Conservation (phyloP, 208 protist genomes). For the Crithidia mellificae region DNA sequence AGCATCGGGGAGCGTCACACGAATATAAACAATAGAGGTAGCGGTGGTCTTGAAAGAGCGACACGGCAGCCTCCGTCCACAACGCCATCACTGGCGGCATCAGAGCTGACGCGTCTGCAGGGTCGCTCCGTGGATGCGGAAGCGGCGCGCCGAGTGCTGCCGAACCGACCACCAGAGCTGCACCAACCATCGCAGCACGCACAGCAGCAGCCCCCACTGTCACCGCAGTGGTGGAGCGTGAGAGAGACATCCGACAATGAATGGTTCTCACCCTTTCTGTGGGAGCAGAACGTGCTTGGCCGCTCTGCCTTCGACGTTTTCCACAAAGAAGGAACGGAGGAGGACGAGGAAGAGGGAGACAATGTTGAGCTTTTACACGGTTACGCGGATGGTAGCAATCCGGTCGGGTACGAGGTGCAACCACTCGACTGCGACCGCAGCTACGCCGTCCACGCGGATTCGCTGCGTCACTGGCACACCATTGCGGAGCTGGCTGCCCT, state of each 20-base stretch:
- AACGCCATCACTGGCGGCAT: too few species aligned
- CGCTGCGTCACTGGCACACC: constrained; percentile 16
- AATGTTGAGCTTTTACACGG: too few species aligned
- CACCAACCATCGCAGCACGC: neutral
- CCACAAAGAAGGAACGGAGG: too few species aligned
- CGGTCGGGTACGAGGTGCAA: constrained; percentile 3
- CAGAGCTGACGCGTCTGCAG: neutral
- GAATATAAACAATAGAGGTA: too few species aligned
- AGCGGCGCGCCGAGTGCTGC: neutral
- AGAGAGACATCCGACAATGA: neutral
- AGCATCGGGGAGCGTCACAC: too few species aligned
- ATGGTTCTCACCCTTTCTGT: constrained; percentile 13
- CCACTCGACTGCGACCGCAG: constrained; percentile 31
- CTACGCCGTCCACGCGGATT: constrained; percentile 11
- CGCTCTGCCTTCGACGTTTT: neutral
- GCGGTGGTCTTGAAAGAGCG: too few species aligned
- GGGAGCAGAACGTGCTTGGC: neutral
- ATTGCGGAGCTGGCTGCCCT: constrained; percentile 10
- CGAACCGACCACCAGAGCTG: neutral
- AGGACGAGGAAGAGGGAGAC: too few species aligned
- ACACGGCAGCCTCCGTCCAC: too few species aligned
- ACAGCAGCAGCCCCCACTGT: neutral
- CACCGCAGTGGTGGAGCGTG: neutral
- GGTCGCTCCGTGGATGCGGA: neutral
- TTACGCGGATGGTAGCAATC: neutral